A percentile compares a stretch with the other conserved stretches of the same genome.
Evolutionary conservation across 2,329 filamentous ascomycete species (phyloP).

Genomic region (Stromatinia cepivora): DNA sequence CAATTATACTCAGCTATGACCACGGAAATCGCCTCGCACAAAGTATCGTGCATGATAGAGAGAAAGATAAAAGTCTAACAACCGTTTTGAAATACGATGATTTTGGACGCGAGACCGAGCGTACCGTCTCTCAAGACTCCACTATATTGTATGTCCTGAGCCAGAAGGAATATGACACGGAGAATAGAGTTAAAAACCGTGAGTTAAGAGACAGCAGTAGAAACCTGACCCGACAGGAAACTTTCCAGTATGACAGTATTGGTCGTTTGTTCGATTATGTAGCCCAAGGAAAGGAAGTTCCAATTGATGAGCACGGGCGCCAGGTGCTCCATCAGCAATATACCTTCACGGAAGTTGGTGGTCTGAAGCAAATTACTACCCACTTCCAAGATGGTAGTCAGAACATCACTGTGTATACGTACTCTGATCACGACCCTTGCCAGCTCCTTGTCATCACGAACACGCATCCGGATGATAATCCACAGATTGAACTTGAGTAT

Average conservation of each 20-base stretch:
- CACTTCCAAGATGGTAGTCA: background rate
- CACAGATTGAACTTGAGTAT: background rate
- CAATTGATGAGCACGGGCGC: background rate
- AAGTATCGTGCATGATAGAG: background rate
- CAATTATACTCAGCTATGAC: background rate
- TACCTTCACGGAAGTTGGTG: background rate
- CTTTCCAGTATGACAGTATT: background rate
- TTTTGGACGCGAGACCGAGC: background rate
- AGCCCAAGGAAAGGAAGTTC: background rate
- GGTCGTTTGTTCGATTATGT: background rate
- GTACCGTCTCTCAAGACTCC: background rate
- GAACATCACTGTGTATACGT: background rate
- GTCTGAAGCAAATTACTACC: background rate
- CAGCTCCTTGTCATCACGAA: background rate
- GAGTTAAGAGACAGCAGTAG: background rate
- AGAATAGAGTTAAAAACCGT: background rate
- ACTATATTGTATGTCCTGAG: background rate
- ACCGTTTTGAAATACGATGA: background rate
- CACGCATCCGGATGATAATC: background rate
- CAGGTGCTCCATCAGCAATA: background rate
- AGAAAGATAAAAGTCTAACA: background rate
- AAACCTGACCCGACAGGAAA: background rate
- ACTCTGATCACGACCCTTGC: background rate
- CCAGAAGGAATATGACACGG: background rate
- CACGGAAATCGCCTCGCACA: background rate